These are phyloP conservation scores for Podila minutissima DNA, from an alignment of 192 early-diverging fungal genomes.

Conservation along the genomic window DNA sequence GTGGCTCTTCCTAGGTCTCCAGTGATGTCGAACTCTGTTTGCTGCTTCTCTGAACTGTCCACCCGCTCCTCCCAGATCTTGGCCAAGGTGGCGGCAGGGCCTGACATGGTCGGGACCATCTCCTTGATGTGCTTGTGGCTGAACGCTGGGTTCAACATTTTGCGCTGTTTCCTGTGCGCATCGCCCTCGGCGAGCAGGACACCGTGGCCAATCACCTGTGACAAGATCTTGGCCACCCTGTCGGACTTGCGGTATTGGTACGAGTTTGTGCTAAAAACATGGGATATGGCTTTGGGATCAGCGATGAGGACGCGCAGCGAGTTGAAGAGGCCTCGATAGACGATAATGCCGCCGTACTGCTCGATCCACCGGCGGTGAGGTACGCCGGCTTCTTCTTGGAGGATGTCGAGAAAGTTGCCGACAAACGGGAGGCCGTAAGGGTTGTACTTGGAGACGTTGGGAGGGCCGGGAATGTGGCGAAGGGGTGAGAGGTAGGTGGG, in stretches of 20 bases:
- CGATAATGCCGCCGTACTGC: slow-evolving; percentile 60
- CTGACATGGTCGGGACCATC: slow-evolving; percentile 55
- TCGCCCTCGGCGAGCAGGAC: slow-evolving; percentile 63
- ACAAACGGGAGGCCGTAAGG: slow-evolving; percentile 46
- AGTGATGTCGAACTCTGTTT: slow-evolving; percentile 51
- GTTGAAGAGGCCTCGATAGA: slow-evolving; percentile 59
- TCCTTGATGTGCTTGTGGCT: slow-evolving; percentile 51
- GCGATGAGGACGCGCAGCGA: slow-evolving; percentile 51
- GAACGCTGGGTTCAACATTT: slow-evolving; percentile 68
- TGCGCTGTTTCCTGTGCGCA: slow-evolving; percentile 60
- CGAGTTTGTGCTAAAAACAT: slow-evolving; percentile 52
- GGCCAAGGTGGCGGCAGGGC: slow-evolving; percentile 28
- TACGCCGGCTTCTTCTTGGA: slow-evolving; percentile 51
- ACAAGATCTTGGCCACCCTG: slow-evolving; percentile 25
- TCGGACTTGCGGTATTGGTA: slow-evolving; percentile 61
- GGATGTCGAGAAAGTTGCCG: slow-evolving; percentile 58
- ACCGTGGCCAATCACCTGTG: slow-evolving; percentile 56
- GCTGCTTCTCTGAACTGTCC: slow-evolving; percentile 18
- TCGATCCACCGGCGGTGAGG: slow-evolving; percentile 59
- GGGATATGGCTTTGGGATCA: slow-evolving; percentile 57
- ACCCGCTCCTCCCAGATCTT: slow-evolving; percentile 51
- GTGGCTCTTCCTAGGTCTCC: slow-evolving; percentile 51
- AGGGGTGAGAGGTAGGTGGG: slow-evolving; percentile 54
- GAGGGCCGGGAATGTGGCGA: slow-evolving; percentile 61
- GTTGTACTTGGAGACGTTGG: slow-evolving; percentile 44